Percentiles rank a stretch among this genome's conserved stretches.
These are phyloP conservation scores for Dunaliella primolecta DNA, from an alignment of 139 green algal species.

Conservation along the genomic window DNA sequence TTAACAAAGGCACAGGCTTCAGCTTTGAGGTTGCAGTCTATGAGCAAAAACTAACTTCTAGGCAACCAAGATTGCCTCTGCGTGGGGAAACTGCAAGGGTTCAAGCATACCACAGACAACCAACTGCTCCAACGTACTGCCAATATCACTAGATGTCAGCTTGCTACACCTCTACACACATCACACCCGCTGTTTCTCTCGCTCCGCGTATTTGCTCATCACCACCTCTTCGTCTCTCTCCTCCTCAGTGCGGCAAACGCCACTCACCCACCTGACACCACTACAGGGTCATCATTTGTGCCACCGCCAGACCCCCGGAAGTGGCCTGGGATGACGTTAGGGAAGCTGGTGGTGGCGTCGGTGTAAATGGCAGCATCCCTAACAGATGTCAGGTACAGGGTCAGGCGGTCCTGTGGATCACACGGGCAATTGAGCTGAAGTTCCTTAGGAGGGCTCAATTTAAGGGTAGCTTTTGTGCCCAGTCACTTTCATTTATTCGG, in stretches of 20 bases:
- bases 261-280: neutral
- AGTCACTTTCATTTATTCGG: too few relatives aligned
- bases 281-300: neutral
- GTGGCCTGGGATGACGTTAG: neutral
- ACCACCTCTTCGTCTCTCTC: neutral
- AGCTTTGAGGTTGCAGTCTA: too few relatives aligned
- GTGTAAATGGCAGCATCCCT: neutral
- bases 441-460: too few relatives aligned
- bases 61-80: too few relatives aligned
- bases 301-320: neutral
- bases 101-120: too few relatives aligned
- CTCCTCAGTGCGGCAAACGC: too few relatives aligned
- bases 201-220: neutral
- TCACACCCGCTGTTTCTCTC: neutral
- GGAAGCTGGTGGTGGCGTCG: neutral
- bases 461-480: too few relatives aligned
- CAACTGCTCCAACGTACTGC: neutral
- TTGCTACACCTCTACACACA: neutral
- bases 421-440: too few relatives aligned
- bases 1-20: too few relatives aligned
- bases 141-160: neutral
- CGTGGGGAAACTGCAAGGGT: too few relatives aligned
- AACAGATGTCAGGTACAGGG: neutral
- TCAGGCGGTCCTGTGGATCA: neutral
- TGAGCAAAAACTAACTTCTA: too few relatives aligned